Base-by-base conservation (phyloP, 2,329 filamentous ascomycete species). In the Pseudogymnoascus pannorum region DNA sequence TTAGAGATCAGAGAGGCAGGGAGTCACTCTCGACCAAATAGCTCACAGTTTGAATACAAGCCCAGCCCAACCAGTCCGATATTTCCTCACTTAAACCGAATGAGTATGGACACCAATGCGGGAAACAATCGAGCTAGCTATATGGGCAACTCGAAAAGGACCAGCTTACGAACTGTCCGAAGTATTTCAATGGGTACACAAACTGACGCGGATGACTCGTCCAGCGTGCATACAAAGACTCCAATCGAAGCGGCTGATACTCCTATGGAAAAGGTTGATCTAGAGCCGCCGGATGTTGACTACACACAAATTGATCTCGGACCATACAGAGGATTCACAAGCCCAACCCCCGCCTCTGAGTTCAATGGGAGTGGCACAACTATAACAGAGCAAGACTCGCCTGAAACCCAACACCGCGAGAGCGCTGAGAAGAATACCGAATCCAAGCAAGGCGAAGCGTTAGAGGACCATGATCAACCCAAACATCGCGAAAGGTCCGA, bases 1-100 rank as follows among this genome's bases (percentile, higher is more conserved):
- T 78, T 97, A 61, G 90, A 93, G 68, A 94, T 97, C 66, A 84
- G 89, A 59, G 92, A 97, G 76, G 92, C 92, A n/a, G 92, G 91
- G 33, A 88, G 87, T 2, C 84, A 86, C 58, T 79, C 84, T 60
- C 81, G 91, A 61, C 91, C 92, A 2, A 80, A 83, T 22, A 91
- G 87, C 76, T 91, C 87, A 62, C 84, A 88, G 67, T 95, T 97
- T 72, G 90, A 93, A 70, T 94, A 90, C 74, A 86, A 86, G 66
- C 89, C 91, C 2, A 85, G 81, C 59, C 88, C 90, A 1, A 84
- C 84, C 8, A 96, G 91, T 72, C 91, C 92, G 1, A 76, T 86
- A n/a, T 82, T 79, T 61, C 76, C 77, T 59, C 80, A 77, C 63
- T 81, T 80, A 64, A 73, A 76, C 72, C 73, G 88, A 63, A 85